Percentiles rank a stretch among this genome's conserved stretches.
These are phyloP conservation scores for Sporisorium reilianum DNA, from an alignment of 1,284 basidiomycete genomes.

Conservation along the genomic window DNA sequence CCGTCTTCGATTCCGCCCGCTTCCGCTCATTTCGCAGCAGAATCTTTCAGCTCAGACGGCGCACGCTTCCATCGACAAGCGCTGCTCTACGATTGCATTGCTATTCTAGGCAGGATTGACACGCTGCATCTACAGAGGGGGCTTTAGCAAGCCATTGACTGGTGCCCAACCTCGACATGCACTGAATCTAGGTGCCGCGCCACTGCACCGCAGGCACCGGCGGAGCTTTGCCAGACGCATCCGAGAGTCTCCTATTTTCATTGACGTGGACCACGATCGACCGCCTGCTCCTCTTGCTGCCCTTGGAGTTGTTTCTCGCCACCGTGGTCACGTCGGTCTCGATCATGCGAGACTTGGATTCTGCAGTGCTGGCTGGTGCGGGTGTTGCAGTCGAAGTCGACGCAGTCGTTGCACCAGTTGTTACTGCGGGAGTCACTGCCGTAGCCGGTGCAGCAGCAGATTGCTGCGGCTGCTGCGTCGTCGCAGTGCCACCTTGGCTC, in stretches of 20 bases:
- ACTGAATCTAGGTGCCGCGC: constrained; percentile 9
- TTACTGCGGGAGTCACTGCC: not conserved
- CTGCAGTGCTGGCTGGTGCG: not conserved
- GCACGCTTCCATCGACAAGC: not conserved
- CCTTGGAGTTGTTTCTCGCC: constrained; percentile 38
- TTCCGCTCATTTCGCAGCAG: not conserved
- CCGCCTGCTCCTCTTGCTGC: constrained; percentile 26
- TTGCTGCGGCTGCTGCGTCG: constrained; percentile 5
- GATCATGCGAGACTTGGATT: constrained; percentile 30
- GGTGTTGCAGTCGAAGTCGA: not conserved
- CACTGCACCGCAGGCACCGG: constrained; percentile 46
- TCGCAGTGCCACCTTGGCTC: not conserved
- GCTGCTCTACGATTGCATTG: not conserved
- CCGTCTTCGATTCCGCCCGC: not conserved
- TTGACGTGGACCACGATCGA: constrained; percentile 39
- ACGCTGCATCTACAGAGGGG: not conserved
- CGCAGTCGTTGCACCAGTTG: not conserved
- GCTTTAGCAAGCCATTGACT: not conserved
- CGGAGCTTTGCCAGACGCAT: constrained; percentile 11
- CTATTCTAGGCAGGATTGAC: not conserved
- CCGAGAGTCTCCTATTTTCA: constrained; percentile 23
- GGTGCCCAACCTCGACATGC: not conserved
- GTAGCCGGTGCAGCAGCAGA: not conserved
- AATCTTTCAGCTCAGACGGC: not conserved
- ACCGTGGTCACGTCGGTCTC: constrained; percentile 20